Evolutionary conservation across 169 alveolate genomes (phyloP).

Genomic region (Eimeria mitis): DNA sequence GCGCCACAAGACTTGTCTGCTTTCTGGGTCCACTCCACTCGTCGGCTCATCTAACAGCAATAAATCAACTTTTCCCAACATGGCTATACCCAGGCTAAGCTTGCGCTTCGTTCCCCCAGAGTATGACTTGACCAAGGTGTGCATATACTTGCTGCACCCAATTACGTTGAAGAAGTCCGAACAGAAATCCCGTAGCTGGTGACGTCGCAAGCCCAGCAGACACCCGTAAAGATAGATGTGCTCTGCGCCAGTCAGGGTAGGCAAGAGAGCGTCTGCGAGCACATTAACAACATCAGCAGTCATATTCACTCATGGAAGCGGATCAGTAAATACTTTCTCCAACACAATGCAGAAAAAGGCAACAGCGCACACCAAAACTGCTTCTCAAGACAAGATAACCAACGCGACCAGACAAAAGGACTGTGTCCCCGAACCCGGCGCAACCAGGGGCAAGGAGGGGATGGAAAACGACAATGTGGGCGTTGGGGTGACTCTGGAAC

Average conservation of each 20-base stretch:
- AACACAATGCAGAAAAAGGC: not conserved
- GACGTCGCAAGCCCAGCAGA: constrained; percentile 18
- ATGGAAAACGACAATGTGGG: not conserved
- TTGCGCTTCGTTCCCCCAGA: constrained; percentile 69
- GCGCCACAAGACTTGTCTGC: constrained; percentile 90
- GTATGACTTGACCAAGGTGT: constrained; percentile 52
- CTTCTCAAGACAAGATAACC: not conserved
- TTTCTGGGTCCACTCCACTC: constrained; percentile 89
- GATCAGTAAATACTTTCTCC: not conserved
- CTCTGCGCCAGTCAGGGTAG: constrained; percentile 70
- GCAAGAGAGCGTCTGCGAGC: constrained; percentile 56
- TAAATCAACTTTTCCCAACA: constrained; percentile 45
- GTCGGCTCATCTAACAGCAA: constrained; percentile 70
- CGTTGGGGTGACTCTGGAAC: too few species aligned
- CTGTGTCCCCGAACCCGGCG: not conserved
- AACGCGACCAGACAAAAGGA: not conserved
- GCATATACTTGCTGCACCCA: constrained; percentile 58
- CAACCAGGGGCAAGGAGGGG: not conserved
- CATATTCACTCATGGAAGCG: not conserved
- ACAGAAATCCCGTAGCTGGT: constrained; percentile 5
- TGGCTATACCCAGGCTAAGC: constrained; percentile 79
- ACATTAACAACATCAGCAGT: not conserved
- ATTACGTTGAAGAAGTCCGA: constrained; percentile 39
- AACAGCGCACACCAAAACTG: not conserved
- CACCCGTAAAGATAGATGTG: constrained; percentile 65